Conservation (phyloP, 202 grass and related monocot species). For the Panicum virgatum region DNA sequence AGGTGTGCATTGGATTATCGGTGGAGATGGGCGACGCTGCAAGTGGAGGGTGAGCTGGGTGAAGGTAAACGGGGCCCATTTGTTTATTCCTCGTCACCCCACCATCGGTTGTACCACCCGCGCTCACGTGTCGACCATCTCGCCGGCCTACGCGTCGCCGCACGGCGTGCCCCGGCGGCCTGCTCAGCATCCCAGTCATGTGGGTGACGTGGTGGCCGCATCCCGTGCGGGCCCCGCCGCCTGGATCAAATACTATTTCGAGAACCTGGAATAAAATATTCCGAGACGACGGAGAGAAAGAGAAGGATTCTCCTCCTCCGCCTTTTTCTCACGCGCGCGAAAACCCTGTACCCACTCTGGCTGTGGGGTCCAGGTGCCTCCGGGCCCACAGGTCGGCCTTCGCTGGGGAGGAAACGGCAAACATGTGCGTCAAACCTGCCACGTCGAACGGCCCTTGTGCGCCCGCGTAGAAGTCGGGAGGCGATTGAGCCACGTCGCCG, state of each 20-base stretch:
- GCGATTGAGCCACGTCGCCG: constrained; percentile 34
- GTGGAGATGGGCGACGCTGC: neutral
- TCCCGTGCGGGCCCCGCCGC: neutral
- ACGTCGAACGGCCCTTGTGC: constrained; percentile 42
- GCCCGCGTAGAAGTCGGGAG: neutral
- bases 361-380: neutral
- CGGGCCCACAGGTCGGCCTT: neutral
- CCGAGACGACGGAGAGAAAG: neutral
- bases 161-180: constrained; percentile 24
- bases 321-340: neutral
- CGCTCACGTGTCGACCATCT: constrained; percentile 45
- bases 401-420: too few species aligned
- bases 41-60: constrained; percentile 64
- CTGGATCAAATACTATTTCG: neutral
- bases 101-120: neutral
- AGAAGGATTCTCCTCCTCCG: neutral
- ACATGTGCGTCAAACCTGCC: constrained; percentile 15
- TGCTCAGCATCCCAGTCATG: constrained; percentile 64
- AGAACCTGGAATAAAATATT: neutral
- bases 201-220: constrained; percentile 56
- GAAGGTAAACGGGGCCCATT: constrained; percentile 40
- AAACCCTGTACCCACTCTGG: neutral
- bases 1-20: neutral
- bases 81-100: constrained; percentile 55
- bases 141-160: constrained; percentile 47